Evolutionary conservation across 305 asterid species (phyloP), one percentile per base, ranked within the genome.

Genomic region (Ajuga reptans): DNA sequence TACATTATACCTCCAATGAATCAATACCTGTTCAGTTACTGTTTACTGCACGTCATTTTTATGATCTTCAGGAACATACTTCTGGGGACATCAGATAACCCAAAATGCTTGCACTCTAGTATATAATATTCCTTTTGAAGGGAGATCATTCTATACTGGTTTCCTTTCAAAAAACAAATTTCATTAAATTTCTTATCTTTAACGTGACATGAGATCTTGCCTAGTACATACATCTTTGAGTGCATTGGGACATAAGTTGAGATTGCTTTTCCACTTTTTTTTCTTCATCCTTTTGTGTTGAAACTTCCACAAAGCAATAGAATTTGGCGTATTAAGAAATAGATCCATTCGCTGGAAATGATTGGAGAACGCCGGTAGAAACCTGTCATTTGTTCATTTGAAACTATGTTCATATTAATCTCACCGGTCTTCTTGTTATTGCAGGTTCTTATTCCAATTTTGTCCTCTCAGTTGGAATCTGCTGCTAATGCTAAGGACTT

Each of bases 371-470:
- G 49, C 49, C 2, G 49, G 0, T 11, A 10, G 49, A 42, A 14
- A 42, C 11, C 49, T 52, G 4, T 52, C 36, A 53, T 10, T 53
- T 53, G 60, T 24, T 7, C 5, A 9, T 37, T 66, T 37, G 9
- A 37, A 33, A 41, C n/a, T 37, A 53, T 39, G 14, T 71, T 51
- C 11, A 66, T 37, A 55, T 37, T 64, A 27, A 61, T 72, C 54
- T 46, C 47, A 45, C 71, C 49, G 16, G 41, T 63, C 74, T 65
- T 57, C 36, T 75, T 46, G 70, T 64, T 15, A 50, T 39, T 81
- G 84, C 88, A 92, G 98, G 84, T 87, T 82, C 96, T 92, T 51
- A 55, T 92, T 79, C 97, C 98, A 34, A 50, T 77, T 21, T 61
- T 88, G 73, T 81, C 91, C 57, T 79, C 84, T 75, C 80, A 79